A percentile compares a stretch with the other conserved stretches of the same genome.
phyloP scores from a whole-genome alignment of 192 early-diverging fungal genomes.

The Gonapodya prolifera region DNA sequence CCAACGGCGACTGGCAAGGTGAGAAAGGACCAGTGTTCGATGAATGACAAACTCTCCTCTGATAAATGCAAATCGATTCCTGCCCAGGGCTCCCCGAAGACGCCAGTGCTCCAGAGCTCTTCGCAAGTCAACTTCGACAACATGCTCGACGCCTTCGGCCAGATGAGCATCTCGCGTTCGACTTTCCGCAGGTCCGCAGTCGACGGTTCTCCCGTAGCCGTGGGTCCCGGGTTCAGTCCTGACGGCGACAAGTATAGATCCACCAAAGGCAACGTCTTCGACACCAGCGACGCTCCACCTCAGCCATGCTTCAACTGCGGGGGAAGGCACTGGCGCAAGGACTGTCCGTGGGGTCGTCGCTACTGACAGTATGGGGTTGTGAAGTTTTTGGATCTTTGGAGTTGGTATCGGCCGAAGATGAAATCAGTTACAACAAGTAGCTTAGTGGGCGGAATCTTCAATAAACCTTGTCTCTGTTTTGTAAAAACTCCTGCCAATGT shows the following conservation, averaged over 20 bases:
- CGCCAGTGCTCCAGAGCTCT: neutral
- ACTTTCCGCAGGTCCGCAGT: neutral
- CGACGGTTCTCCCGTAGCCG: neutral
- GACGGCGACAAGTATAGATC: neutral
- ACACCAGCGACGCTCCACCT: neutral
- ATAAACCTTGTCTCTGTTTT: neutral
- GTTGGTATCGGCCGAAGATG: neutral
- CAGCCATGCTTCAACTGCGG: neutral
- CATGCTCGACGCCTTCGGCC: neutral
- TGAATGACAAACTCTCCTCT: neutral
- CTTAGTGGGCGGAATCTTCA: neutral
- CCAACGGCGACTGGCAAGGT: neutral
- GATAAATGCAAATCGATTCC: neutral
- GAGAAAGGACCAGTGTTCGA: neutral
- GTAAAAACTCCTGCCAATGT: neutral
- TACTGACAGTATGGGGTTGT: neutral
- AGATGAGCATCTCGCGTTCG: neutral
- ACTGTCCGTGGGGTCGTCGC: neutral
- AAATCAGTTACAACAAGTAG: neutral
- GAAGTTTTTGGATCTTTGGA: neutral
- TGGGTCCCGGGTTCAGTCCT: neutral
- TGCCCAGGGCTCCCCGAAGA: neutral
- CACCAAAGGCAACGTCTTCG: neutral
- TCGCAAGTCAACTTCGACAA: neutral
- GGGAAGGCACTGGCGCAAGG: neutral